Percentiles rank a stretch among this genome's conserved stretches.
These are phyloP conservation scores for Podila epigama DNA, from an alignment of 192 early-diverging fungal genomes.

Conservation along the genomic window DNA sequence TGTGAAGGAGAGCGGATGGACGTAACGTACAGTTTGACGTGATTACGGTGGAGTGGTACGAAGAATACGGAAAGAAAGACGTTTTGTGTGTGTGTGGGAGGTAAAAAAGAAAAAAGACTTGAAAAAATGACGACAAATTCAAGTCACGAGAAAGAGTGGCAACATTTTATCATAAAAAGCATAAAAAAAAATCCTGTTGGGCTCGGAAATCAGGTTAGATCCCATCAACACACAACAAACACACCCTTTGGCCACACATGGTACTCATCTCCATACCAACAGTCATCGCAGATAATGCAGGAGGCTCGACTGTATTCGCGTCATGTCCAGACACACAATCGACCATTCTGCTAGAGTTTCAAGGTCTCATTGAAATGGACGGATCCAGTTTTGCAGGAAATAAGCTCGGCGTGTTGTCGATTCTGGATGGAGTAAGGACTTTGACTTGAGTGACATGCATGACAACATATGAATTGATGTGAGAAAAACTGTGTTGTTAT, in stretches of 20 bases:
- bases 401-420: slow-evolving; percentile 35
- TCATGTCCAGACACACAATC: slow-evolving; percentile 30
- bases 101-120: neutral
- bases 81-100: neutral
- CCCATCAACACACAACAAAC: neutral
- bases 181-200: neutral
- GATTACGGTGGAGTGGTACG: too few species aligned
- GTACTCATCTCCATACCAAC: slow-evolving; percentile 45
- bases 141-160: too few species aligned
- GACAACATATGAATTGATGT: neutral
- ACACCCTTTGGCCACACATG: too few species aligned
- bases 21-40: too few species aligned
- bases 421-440: slow-evolving; percentile 31
- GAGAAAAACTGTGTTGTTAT: neutral
- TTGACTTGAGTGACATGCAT: neutral
- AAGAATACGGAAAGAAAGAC: too few species aligned
- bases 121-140: neutral
- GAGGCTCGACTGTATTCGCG: slow-evolving; percentile 5
- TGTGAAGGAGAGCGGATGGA: too few species aligned
- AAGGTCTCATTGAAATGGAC: slow-evolving; percentile 43
- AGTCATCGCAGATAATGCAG: neutral
- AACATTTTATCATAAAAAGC: too few species aligned
- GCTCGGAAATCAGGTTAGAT: too few species aligned
- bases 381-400: slow-evolving; percentile 34
- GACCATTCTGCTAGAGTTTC: slow-evolving; percentile 36